Evolutionary conservation across 2,329 filamentous ascomycete genomes (phyloP), one percentile per base, ranked within the genome.

Genomic region (Colletotrichum euphorbiae): DNA sequence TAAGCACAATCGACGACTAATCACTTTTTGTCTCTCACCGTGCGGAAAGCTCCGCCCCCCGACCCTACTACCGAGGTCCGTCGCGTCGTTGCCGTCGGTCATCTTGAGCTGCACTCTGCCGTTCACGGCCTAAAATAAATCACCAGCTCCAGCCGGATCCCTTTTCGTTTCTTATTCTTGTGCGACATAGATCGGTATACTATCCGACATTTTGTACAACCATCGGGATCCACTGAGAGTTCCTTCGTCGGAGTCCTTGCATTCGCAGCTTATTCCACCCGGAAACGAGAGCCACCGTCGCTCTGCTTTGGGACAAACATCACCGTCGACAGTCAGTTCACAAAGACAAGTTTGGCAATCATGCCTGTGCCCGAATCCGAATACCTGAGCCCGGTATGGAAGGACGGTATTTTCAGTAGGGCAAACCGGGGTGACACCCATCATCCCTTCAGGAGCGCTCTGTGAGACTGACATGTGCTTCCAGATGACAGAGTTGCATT

Each of bases 401-500:
- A 86, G 73, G 91, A 97, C 80, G 93, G 91, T 71, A 91, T 98
- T 71, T 97, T 98, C 77, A 87, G 93, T 96, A 80, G 72, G 85
- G 50, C 58, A 28, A 43, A 28, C 48, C 46, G 6, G 6, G 28
- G n/a, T 6, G 43, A 17, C 6, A 17, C n/a, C 28, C 12, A 28
- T 33, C 19, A 24, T 24, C 13, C 28, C 6, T 33, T 31, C 33
- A 42, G 28, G 13, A 52, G 33, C 21, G 36, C 48, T 12, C 69
- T 45, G 58, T 70, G 72, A 64, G 70, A 61, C 43, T 57, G 21
- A 65, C 59, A 15, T 13, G 8, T 31, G 15, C 24, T 8, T 51
- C 12, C 74, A 97, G 93, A 91, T 71, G 90, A 91, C 77, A 95
- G 96, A 75, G 94, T 98, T 50, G 88, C 95, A 73, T 97, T 98